These are phyloP conservation scores for Eucalyptus virginea DNA, from an alignment of 345 rosid genomes.

Conservation along the genomic window DNA sequence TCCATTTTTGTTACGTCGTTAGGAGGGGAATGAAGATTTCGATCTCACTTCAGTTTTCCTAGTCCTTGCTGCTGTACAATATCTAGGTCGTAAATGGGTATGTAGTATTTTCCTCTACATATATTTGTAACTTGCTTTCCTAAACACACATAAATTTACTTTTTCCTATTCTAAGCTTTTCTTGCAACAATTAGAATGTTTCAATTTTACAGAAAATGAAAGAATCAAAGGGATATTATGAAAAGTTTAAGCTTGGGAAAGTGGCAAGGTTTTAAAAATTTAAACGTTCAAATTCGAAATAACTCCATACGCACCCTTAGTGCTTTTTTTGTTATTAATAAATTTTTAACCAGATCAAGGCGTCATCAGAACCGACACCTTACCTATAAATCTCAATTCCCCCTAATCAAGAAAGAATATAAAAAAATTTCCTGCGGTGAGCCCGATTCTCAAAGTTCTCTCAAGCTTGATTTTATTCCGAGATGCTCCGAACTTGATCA, in stretches of 20 bases:
- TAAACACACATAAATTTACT: neutral
- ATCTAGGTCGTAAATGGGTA: too few relatives aligned
- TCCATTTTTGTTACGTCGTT: too few relatives aligned
- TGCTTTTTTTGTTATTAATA: neutral
- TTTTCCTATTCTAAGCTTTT: neutral
- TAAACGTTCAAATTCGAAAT: neutral
- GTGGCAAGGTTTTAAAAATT: neutral
- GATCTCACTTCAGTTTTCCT: too few relatives aligned
- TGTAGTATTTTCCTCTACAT: neutral
- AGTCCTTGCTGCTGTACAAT: too few relatives aligned
- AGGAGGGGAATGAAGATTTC: too few relatives aligned
- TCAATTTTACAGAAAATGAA: neutral
- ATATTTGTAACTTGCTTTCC: neutral
- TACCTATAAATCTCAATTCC: neutral
- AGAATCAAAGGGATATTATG: too few relatives aligned
- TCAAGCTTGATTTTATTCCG: neutral
- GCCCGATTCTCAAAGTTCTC: neutral
- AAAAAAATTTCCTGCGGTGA: neutral
- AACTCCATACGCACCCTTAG: accelerated
- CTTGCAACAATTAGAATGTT: neutral
- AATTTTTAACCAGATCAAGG: neutral
- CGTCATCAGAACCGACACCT: too few relatives aligned
- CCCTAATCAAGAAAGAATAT: neutral
- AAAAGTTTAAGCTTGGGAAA: too few relatives aligned
- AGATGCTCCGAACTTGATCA: neutral